Evolutionary conservation across 208 protist genomes (phyloP).

Genomic region (Kentomonas sorsogonicus): DNA sequence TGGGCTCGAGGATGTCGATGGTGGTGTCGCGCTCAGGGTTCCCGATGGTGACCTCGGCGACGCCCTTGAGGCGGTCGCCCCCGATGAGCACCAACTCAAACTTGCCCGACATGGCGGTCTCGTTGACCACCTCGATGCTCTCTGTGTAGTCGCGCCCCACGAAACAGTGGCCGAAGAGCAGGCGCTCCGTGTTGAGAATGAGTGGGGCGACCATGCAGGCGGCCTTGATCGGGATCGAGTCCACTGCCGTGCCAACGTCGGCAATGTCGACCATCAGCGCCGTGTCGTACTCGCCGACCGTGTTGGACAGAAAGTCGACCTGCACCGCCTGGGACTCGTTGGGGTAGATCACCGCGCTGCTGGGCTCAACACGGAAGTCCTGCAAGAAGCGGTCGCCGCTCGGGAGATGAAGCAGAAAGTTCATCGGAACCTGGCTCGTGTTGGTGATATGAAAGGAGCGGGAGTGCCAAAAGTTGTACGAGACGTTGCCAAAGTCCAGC

Average conservation of each 20-base stretch:
- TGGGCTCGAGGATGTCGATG: conserved; percentile 34
- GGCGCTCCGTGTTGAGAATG: conserved; percentile 33
- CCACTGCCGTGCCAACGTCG: conserved; percentile 85
- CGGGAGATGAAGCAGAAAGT: conserved; percentile 77
- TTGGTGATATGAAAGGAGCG: conserved; percentile 82
- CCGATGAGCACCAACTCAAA: conserved; percentile 85
- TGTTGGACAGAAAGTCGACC: conserved; percentile 78
- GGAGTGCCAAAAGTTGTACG: conserved; percentile 86
- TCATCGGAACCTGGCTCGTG: conserved; percentile 93
- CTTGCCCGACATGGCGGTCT: conserved; percentile 85
- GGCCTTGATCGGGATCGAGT: conserved; percentile 82
- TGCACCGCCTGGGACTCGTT: conserved; percentile 46
- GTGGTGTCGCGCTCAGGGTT: conserved; percentile 17
- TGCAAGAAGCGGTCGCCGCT: conserved; percentile 36
- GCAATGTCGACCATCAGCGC: conserved; percentile 90
- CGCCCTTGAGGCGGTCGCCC: conserved; percentile 26
- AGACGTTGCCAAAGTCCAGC: conserved; percentile 92
- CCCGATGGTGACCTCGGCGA: conserved; percentile 20
- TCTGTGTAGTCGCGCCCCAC: conserved; percentile 83
- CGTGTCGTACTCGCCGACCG: conserved; percentile 71
- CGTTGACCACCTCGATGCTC: conserved; percentile 88
- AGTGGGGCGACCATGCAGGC: conserved; percentile 84
- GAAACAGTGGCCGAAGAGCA: conserved; percentile 91
- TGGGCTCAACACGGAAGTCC: conserved; percentile 75
- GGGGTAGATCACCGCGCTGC: conserved; percentile 64